These are phyloP conservation scores for Entophlyctis helioformis DNA, from an alignment of 192 early-diverging fungal genomes.

Conservation along the genomic window DNA sequence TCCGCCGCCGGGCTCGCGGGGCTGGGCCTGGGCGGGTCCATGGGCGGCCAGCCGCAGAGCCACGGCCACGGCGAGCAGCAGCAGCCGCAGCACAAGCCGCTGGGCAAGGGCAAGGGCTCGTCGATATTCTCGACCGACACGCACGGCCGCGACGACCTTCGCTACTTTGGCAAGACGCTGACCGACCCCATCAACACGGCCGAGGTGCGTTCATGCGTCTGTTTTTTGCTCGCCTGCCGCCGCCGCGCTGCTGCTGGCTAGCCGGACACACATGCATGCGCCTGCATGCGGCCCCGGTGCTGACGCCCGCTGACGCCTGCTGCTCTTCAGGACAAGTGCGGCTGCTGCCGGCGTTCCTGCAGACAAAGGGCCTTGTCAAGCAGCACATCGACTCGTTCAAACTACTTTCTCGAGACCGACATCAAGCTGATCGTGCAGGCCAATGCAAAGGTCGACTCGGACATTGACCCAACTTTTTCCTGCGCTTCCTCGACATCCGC, in stretches of 20 bases:
- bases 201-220: too few species aligned
- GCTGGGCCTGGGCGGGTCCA: too few species aligned
- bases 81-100: too few species aligned
- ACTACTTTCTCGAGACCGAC: conserved; percentile 94
- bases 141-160: conserved; percentile 36
- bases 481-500: conserved; percentile 81
- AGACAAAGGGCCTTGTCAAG: conserved; percentile 94
- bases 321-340: conserved; percentile 81
- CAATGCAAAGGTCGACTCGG: conserved; percentile 79
- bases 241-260: too few species aligned
- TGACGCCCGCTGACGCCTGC: neutral
- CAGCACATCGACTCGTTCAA: conserved; percentile 99
- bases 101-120: conserved; percentile 28
- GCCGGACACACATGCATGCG: too few species aligned
- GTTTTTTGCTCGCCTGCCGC: neutral
- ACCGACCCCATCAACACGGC: conserved; percentile 42
- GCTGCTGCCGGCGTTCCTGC: conserved; percentile 90
- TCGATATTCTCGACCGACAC: conserved; percentile 41
- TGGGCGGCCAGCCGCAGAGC: too few species aligned
- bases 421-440: conserved; percentile 89
- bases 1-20: too few species aligned
- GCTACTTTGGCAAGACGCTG: conserved; percentile 37
- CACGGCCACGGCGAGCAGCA: too few species aligned
- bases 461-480: conserved; percentile 88
- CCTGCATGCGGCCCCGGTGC: neutral